These are phyloP conservation scores for Suillus subalutaceus DNA, from an alignment of 768 basidiomycete species.

Conservation along the genomic window DNA sequence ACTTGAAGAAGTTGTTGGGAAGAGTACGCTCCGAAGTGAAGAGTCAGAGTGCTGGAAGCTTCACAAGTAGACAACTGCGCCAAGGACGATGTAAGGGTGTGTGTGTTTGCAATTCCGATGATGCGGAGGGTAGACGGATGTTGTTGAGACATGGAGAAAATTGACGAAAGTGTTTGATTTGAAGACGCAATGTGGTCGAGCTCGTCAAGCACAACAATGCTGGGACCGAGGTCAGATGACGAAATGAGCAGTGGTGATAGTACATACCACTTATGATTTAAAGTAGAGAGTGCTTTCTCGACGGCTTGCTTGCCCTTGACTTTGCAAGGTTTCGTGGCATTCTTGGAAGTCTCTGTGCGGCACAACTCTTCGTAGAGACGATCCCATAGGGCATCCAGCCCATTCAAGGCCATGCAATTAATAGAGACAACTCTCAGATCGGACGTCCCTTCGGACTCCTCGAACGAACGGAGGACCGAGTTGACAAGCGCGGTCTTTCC, in stretches of 20 bases:
- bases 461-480: constrained; percentile 50
- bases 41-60: constrained; percentile 52
- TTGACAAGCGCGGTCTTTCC: constrained; percentile 89
- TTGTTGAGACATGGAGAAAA: constrained; percentile 70
- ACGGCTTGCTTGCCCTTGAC: constrained; percentile 52
- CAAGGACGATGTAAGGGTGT: constrained; percentile 69
- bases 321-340: constrained; percentile 39
- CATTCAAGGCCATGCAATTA: constrained; percentile 81
- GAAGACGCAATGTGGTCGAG: constrained; percentile 79
- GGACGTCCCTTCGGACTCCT: constrained; percentile 37
- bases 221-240: constrained; percentile 34
- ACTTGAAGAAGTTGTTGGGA: constrained; percentile 71
- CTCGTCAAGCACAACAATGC: constrained; percentile 83
- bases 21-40: constrained; percentile 84
- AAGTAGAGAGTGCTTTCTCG: constrained; percentile 44
- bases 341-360: constrained; percentile 37
- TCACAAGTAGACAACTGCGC: constrained; percentile 39
- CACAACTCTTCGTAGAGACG: constrained; percentile 61
- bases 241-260: not conserved
- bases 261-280: constrained; percentile 55
- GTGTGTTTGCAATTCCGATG: constrained; percentile 88
- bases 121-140: constrained; percentile 59
- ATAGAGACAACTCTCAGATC: constrained; percentile 56
- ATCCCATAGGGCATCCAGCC: constrained; percentile 72
- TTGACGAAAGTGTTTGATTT: constrained; percentile 54